These are phyloP conservation scores for Raphanus sativus DNA, from an alignment of 345 rosid genomes.

Conservation along the genomic window DNA sequence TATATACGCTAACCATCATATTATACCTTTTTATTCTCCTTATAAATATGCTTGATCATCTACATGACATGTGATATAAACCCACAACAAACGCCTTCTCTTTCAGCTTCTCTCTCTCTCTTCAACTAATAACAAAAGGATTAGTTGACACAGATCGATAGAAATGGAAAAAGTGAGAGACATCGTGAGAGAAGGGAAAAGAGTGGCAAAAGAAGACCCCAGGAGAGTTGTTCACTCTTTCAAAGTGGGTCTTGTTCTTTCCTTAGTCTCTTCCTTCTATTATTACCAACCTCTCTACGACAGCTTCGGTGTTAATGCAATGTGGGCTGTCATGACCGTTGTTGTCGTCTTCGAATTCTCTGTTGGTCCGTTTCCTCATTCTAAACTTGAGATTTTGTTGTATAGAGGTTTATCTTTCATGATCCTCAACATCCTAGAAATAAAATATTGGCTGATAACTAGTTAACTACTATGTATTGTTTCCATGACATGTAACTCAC, in stretches of 20 bases:
- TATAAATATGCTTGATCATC: conserved; percentile 28
- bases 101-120: not conserved
- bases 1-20: conserved; percentile 3
- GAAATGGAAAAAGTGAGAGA: conserved; percentile 30
- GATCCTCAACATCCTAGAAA: not conserved
- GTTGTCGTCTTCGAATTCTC: conserved; percentile 78
- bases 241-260: conserved; percentile 68
- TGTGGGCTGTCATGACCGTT: conserved; percentile 88
- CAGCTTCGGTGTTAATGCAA: conserved; percentile 64
- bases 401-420: not conserved
- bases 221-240: conserved; percentile 69
- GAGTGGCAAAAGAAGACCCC: conserved; percentile 63
- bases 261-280: conserved; percentile 60
- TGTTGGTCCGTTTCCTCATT: conserved; percentile 53
- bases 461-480: not conserved
- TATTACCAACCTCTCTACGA: conserved; percentile 62
- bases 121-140: not conserved
- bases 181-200: conserved; percentile 30
- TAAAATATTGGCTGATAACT: not conserved
- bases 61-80: conserved; percentile 22
- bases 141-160: not conserved
- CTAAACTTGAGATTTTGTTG: not conserved
- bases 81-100: conserved; percentile 4
- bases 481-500: conserved; percentile 9
- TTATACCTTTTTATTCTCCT: conserved; percentile 12